Percentiles rank a stretch among this genome's conserved stretches.
phyloP scores from a whole-genome alignment of 768 basidiomycete genomes.

The Pleurotus tuoliensis region DNA sequence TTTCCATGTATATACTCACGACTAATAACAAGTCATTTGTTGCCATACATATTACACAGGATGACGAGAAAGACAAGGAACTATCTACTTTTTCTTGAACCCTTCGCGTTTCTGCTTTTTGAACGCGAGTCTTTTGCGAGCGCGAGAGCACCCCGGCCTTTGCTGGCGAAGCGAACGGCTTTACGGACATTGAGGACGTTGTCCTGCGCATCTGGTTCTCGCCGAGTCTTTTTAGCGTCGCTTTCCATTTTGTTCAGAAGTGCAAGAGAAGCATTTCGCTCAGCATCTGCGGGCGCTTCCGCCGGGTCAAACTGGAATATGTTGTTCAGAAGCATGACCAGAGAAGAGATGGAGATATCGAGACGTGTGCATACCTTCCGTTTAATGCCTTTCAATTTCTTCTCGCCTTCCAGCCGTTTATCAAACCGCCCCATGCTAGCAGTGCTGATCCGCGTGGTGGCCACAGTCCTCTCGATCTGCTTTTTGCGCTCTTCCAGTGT shows the following conservation, averaged over 20 bases:
- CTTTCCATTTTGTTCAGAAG: constrained; percentile 78
- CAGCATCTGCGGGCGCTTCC: constrained; percentile 58
- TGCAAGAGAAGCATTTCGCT: constrained; percentile 70
- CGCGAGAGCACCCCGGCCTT: constrained; percentile 60
- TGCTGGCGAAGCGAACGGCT: constrained; percentile 75
- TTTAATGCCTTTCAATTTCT: constrained; percentile 83
- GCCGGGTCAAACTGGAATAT: constrained; percentile 74
- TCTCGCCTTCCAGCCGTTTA: constrained; percentile 85
- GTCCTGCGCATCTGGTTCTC: constrained; percentile 39
- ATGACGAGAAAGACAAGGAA: neutral
- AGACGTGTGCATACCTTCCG: constrained; percentile 64
- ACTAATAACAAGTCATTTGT: constrained; percentile 5
- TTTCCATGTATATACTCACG: neutral
- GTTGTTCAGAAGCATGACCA: neutral
- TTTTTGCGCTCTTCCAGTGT: constrained; percentile 52
- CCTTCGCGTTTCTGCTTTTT: constrained; percentile 6
- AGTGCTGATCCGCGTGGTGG: constrained; percentile 76
- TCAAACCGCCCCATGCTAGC: constrained; percentile 97
- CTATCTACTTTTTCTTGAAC: neutral
- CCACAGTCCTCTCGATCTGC: constrained; percentile 74
- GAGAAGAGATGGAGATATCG: neutral
- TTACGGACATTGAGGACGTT: constrained; percentile 82
- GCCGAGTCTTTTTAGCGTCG: constrained; percentile 60
- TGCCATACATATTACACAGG: neutral
- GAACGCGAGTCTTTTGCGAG: constrained; percentile 42